Percentiles rank a stretch among this genome's conserved stretches.
phyloP scores from a whole-genome alignment of 495 filamentous ascomycete genomes.

The Penicillium egyptiacum region DNA sequence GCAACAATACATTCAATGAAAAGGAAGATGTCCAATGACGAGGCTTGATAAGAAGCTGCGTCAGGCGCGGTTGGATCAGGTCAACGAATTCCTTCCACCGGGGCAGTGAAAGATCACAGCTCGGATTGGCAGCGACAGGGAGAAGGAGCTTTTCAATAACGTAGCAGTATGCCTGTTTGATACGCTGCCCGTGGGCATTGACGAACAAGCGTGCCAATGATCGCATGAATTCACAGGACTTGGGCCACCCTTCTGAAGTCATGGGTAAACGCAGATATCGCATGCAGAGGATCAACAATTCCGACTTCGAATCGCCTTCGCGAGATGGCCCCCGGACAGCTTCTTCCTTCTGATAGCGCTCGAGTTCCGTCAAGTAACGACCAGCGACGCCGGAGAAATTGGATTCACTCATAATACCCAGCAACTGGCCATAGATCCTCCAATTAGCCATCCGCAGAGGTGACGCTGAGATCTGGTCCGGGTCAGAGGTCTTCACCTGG shows the following conservation, averaged over 20 bases:
- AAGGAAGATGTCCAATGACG: conserved; percentile 88
- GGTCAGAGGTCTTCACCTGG: conserved; percentile 83
- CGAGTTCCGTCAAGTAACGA: conserved; percentile 78
- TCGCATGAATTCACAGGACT: conserved; percentile 84
- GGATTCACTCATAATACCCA: conserved; percentile 92
- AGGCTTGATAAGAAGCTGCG: conserved; percentile 83
- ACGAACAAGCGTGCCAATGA: conserved; percentile 78
- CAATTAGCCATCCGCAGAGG: conserved; percentile 88
- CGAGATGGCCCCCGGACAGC: conserved; percentile 60
- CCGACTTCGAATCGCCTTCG: conserved; percentile 76
- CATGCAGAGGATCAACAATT: conserved; percentile 87
- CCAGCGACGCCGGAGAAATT: conserved; percentile 82
- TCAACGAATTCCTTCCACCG: conserved; percentile 85
- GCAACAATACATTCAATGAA: conserved; percentile 76
- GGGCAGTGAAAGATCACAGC: conserved; percentile 67
- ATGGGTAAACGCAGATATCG: conserved; percentile 74
- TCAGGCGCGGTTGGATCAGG: conserved; percentile 68
- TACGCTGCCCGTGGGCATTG: conserved; percentile 76
- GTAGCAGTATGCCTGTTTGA: conserved; percentile 93
- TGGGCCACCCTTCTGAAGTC: conserved; percentile 72
- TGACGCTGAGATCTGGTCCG: conserved; percentile 73
- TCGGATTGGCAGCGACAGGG: conserved; percentile 79
- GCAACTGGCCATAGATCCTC: conserved; percentile 85
- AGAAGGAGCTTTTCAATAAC: conserved; percentile 83
- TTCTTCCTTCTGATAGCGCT: conserved; percentile 70